Evolutionary conservation across 2,329 filamentous ascomycete species (phyloP).

Genomic region (Ascochyta pisi): DNA sequence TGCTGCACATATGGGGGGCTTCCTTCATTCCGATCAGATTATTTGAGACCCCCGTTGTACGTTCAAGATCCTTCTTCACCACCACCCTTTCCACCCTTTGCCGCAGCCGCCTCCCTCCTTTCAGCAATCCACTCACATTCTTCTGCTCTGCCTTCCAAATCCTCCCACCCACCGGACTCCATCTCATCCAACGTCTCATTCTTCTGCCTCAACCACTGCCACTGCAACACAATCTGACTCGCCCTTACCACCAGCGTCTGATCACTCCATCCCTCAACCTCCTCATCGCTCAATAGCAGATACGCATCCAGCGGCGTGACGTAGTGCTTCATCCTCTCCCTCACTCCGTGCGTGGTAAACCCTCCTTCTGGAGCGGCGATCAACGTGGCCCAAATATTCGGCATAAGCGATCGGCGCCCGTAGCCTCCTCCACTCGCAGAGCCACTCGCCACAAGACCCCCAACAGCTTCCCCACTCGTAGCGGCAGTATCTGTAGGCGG

Average conservation of each 20-base stretch:
- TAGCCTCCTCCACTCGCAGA: background rate
- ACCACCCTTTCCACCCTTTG: background rate
- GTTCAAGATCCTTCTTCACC: background rate
- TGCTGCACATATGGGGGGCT: no score
- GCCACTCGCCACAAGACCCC: background rate
- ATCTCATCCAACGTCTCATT: constrained; percentile 34
- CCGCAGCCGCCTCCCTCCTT: constrained; percentile 17
- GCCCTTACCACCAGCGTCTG: constrained; percentile 14
- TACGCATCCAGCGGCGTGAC: constrained; percentile 34
- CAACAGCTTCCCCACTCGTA: background rate
- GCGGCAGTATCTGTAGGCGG: background rate
- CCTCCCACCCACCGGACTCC: constrained; percentile 33
- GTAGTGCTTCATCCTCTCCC: constrained; percentile 40
- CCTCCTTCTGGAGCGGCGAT: constrained; percentile 26
- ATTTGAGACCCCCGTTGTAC: no score
- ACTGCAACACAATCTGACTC: constrained; percentile 28
- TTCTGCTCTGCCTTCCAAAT: constrained; percentile 29
- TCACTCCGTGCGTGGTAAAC: constrained; percentile 24
- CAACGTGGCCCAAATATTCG: constrained; percentile 34
- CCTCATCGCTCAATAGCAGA: constrained; percentile 30
- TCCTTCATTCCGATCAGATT: no score
- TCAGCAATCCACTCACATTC: constrained; percentile 38
- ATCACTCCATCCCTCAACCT: constrained; percentile 25
- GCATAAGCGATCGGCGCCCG: constrained; percentile 17
- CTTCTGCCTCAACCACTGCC: constrained; percentile 40